These are phyloP conservation scores for Reutealis trisperma DNA, from an alignment of 345 rosid species.

Conservation along the genomic window DNA sequence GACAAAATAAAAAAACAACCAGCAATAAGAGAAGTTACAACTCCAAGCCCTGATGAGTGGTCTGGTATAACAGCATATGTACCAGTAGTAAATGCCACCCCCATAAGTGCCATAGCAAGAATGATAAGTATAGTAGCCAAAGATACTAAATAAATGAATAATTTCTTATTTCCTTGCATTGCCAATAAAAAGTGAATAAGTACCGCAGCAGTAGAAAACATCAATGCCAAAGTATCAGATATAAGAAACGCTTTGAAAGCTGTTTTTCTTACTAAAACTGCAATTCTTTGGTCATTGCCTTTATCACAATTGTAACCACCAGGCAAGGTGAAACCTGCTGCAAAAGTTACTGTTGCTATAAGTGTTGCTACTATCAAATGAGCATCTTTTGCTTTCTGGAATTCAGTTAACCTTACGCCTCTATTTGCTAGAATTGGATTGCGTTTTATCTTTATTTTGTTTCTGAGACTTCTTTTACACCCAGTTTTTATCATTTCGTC, in stretches of 20 bases:
- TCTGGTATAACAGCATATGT: neutral
- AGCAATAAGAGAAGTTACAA: neutral
- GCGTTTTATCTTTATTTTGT: too few relatives aligned
- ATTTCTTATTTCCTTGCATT: neutral
- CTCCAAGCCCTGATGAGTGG: neutral
- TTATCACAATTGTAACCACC: neutral
- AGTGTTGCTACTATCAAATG: slow-evolving; percentile 13
- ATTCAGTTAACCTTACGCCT: neutral
- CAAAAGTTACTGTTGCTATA: slow-evolving; percentile 17
- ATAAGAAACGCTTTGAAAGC: slow-evolving; percentile 9
- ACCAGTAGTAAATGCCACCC: slow-evolving; percentile 4
- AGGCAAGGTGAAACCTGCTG: slow-evolving; percentile 14
- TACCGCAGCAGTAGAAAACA: neutral
- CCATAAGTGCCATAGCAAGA: neutral
- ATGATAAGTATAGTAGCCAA: neutral
- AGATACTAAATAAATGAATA: fast-evolving
- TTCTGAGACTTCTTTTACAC: too few relatives aligned
- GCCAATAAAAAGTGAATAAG: neutral
- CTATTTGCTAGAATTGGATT: too few relatives aligned
- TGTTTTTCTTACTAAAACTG: neutral
- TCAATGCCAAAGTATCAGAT: slow-evolving; percentile 7
- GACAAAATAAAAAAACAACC: neutral
- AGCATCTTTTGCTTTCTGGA: neutral
- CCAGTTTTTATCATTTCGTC: too few relatives aligned
- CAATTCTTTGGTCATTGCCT: neutral